phyloP scores from a whole-genome alignment of 129 eudicot species.

The Sambucus nigra region DNA sequence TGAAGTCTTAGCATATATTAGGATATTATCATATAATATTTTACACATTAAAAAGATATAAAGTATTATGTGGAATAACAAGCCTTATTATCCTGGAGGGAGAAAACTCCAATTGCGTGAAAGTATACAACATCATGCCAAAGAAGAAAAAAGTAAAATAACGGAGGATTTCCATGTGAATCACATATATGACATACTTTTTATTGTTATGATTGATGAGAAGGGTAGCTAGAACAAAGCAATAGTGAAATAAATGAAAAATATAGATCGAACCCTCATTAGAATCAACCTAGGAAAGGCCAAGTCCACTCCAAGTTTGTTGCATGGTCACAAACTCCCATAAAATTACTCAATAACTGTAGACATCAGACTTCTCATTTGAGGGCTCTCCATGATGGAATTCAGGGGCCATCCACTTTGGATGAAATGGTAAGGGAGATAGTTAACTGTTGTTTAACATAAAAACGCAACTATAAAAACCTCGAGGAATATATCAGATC shows the following conservation, averaged over 20 bases:
- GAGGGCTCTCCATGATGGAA: constrained; percentile 89
- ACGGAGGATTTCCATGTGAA: too few species aligned
- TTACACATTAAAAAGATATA: background rate
- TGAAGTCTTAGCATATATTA: too few species aligned
- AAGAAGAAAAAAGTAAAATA: constrained; percentile 1
- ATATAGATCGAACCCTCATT: too few species aligned
- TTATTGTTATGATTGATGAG: too few species aligned
- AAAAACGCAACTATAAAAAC: too few species aligned
- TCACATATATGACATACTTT: background rate
- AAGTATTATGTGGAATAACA: constrained; percentile 53
- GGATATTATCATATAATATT: too few species aligned
- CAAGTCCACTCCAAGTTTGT: too few species aligned
- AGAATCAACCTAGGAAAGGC: too few species aligned
- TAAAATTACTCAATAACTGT: constrained; percentile 86
- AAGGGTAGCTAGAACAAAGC: too few species aligned
- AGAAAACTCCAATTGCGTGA: constrained; percentile 94
- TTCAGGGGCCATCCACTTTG: constrained; percentile 99
- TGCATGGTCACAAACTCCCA: constrained; percentile 98
- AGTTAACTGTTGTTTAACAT: constrained; percentile 18
- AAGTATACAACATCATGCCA: constrained; percentile 4
- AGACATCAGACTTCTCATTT: constrained; percentile 82
- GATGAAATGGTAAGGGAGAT: constrained; percentile 43
- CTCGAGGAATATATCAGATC: too few species aligned
- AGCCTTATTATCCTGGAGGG: constrained; percentile 88
- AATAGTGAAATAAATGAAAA: too few species aligned